Percentiles rank a stretch among this genome's conserved stretches.
phyloP scores from a whole-genome alignment of 2,329 filamentous ascomycete species.

The Aspergillus spinulosporus region DNA sequence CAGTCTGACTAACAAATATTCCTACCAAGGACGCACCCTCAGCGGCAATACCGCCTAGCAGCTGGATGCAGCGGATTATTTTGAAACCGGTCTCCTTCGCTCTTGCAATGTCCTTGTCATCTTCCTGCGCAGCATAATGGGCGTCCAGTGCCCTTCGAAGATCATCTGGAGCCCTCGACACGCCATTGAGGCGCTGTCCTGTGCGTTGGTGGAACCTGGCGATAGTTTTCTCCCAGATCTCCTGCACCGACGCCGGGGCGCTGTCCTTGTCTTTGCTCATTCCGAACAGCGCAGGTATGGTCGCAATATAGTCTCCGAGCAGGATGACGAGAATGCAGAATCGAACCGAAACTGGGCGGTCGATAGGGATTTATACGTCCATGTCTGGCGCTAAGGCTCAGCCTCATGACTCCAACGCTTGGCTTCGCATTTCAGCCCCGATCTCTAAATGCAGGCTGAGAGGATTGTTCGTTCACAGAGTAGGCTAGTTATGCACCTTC shows the following conservation, averaged over 20 bases:
- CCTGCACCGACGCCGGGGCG: constrained; percentile 1
- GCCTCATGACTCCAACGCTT: no score
- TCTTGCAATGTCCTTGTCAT: not conserved
- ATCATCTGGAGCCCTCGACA: not conserved
- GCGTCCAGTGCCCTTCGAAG: constrained; percentile 2
- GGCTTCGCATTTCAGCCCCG: no score
- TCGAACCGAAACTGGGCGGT: no score
- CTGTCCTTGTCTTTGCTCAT: no score
- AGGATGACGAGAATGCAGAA: no score
- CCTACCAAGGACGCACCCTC: constrained; percentile 12
- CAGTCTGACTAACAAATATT: not conserved
- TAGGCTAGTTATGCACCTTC: no score
- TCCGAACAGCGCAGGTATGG: no score
- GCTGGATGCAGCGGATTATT: constrained; percentile 11
- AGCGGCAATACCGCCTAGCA: constrained; percentile 8
- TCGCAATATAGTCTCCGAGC: no score
- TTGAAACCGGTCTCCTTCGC: constrained; percentile 6
- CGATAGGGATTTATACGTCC: no score
- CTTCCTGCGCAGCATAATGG: constrained; percentile 4
- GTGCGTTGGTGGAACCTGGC: constrained; percentile 44
- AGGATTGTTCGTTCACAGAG: no score
- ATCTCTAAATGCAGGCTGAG: no score
- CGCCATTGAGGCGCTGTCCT: constrained; percentile 6
- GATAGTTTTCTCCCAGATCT: constrained; percentile 44
- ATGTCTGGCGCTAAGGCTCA: no score